Base-by-base conservation (phyloP, 257 asterid genomes). In the Linderniella brevidens region DNA sequence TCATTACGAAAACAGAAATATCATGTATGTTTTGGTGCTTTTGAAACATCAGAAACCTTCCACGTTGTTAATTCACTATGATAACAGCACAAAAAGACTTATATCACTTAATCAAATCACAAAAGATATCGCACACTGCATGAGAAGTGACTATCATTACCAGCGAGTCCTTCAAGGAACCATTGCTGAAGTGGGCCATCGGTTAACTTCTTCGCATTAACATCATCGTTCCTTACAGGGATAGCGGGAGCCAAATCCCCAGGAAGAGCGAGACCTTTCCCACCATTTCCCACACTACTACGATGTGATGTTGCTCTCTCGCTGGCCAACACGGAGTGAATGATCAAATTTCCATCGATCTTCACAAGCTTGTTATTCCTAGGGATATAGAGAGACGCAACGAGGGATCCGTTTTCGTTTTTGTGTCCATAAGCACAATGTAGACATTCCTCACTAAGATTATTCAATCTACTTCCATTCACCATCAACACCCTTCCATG, bases 91-190 rank as follows among this genome's bases (percentile, higher is more conserved):
- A 25, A 6, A 25, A 25, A 25, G 32, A 25, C 32, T 25, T 25
- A 25, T 6, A 25, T 3, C 32, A 25, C 32, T 25, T 6, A 3
- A 25, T 25, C 32, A 25, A 25, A 25, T 25, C n/a, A 25, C 6
- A 25, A 25, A 25, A 25, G 32, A 25, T 25, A 15, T 41, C 42
- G 49, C 8, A 25, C 40, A 14, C 17, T 43, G 58, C 35, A 44
- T 46, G 36, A 17, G 54, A 13, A 13, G 2, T 3, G 1, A 44
- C 4, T 44, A 8, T 8, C 11, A 44, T 65, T 66, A 88, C 98
- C 98, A 2, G 94, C 93, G 58, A 85, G 87, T 52, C 98, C 98
- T 77, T 90, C 98, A 44, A 77, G 92, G 72, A 81, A 90, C 98
- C 96, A 90, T 44, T 90, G 87, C 51, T 90, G 98, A 57, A 81